phyloP scores from a whole-genome alignment of 805 yeast species.

The Sugiyamaella floridensis region DNA sequence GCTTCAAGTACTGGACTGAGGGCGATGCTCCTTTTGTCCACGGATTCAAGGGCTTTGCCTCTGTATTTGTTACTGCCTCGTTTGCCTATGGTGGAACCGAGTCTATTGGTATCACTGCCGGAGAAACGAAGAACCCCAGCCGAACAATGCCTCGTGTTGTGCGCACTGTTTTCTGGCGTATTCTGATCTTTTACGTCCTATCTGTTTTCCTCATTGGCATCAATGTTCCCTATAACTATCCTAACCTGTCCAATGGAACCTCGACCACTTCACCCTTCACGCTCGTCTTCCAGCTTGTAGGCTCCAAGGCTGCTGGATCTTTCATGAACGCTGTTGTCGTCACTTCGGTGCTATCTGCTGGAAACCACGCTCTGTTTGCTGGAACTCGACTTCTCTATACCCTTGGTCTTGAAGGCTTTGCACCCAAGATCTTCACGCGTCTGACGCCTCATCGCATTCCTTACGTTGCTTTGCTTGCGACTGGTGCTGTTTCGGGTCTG shows the following conservation, averaged over 20 bases:
- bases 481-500: slow-evolving; percentile 50
- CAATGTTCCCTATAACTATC: slow-evolving; percentile 51
- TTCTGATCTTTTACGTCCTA: slow-evolving; percentile 46
- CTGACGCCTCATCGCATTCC: slow-evolving; percentile 46
- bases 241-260: slow-evolving; percentile 35
- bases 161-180: slow-evolving; percentile 49
- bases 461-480: slow-evolving; percentile 40
- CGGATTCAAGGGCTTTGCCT: slow-evolving; percentile 39
- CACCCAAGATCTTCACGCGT: slow-evolving; percentile 45
- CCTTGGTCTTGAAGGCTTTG: slow-evolving; percentile 52
- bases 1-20: slow-evolving; percentile 48
- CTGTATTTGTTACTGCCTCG: slow-evolving; percentile 50
- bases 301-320: slow-evolving; percentile 41
- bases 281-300: slow-evolving; percentile 38
- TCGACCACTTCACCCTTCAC: slow-evolving; percentile 43
- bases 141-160: slow-evolving; percentile 53
- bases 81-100: slow-evolving; percentile 55
- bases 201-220: slow-evolving; percentile 52
- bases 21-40: slow-evolving; percentile 40
- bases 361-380: slow-evolving; percentile 58
- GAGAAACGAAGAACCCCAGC: slow-evolving; percentile 54
- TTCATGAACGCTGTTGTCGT: slow-evolving; percentile 54
- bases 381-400: slow-evolving; percentile 59
- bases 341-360: slow-evolving; percentile 57
- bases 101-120: slow-evolving; percentile 51